Evolutionary conservation across 495 filamentous ascomycete genomes (phyloP).

Genomic region (Hyaloscypha finlandica): DNA sequence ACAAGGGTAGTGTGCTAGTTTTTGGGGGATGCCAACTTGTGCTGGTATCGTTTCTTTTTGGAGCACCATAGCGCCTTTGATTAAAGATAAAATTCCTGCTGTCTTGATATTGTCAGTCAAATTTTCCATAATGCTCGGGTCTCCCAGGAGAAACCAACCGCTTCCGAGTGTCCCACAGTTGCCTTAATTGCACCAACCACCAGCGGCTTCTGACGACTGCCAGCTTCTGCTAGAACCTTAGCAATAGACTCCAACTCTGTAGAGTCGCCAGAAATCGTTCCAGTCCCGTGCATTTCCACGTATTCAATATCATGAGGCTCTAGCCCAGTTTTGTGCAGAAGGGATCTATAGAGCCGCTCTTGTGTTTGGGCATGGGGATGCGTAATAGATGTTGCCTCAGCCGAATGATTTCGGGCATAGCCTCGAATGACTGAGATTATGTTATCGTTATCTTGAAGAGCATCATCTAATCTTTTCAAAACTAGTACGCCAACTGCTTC

Average conservation of each 20-base stretch:
- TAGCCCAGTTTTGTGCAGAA: slow-evolving; percentile 67
- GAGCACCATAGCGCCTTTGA: slow-evolving; percentile 82
- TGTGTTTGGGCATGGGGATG: slow-evolving; percentile 76
- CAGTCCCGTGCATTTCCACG: slow-evolving; percentile 89
- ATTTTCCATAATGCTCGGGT: no score
- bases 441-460: slow-evolving; percentile 69
- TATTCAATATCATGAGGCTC: slow-evolving; percentile 75
- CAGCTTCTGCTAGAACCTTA: slow-evolving; percentile 62
- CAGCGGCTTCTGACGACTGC: slow-evolving; percentile 68
- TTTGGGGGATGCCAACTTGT: slow-evolving; percentile 76
- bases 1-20: slow-evolving; percentile 77
- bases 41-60: slow-evolving; percentile 48
- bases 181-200: slow-evolving; percentile 83
- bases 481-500: slow-evolving; percentile 71
- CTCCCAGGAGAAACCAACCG: slow-evolving; percentile 43
- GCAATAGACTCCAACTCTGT: slow-evolving; percentile 76
- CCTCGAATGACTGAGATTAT: slow-evolving; percentile 69
- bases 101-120: no score
- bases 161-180: slow-evolving; percentile 89
- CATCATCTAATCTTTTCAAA: slow-evolving; percentile 76
- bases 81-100: slow-evolving; percentile 66
- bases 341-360: slow-evolving; percentile 56
- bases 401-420: slow-evolving; percentile 72
- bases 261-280: slow-evolving; percentile 79
- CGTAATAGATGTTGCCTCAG: slow-evolving; percentile 76